Evolutionary conservation across 2,329 filamentous ascomycete genomes (phyloP).

Genomic region (Arthrobotrys iridis): DNA sequence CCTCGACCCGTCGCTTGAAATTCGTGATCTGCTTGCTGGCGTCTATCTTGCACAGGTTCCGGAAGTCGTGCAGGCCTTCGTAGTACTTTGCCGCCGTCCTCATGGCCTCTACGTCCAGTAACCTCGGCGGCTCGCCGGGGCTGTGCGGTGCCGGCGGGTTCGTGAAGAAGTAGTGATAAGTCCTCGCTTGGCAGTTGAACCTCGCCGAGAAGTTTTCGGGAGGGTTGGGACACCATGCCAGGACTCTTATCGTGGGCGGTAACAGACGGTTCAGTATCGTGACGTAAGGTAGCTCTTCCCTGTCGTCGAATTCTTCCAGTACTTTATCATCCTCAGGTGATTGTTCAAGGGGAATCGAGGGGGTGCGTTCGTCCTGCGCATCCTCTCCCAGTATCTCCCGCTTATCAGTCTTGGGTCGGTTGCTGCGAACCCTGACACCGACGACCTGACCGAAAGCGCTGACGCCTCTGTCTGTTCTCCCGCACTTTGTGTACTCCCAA

Average conservation of each 20-base stretch:
- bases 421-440: slow-evolving; percentile 81
- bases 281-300: slow-evolving; percentile 85
- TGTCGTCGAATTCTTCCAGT: slow-evolving; percentile 70
- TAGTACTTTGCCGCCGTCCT: slow-evolving; percentile 79
- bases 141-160: slow-evolving; percentile 68
- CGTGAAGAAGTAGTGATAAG: slow-evolving; percentile 98
- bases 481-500: slow-evolving; percentile 93
- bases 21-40: slow-evolving; percentile 86
- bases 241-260: slow-evolving; percentile 85
- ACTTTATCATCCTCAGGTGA: slow-evolving; percentile 53
- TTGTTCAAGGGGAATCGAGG: slow-evolving; percentile 18
- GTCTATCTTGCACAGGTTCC: slow-evolving; percentile 97
- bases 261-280: slow-evolving; percentile 85
- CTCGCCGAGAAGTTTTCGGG: slow-evolving; percentile 85
- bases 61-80: slow-evolving; percentile 88
- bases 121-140: slow-evolving; percentile 68
- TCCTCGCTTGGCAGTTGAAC: slow-evolving; percentile 89
- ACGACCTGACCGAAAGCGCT: slow-evolving; percentile 98
- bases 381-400: slow-evolving; percentile 49
- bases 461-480: slow-evolving; percentile 89
- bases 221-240: slow-evolving; percentile 90
- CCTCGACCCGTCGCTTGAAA: slow-evolving; percentile 81
- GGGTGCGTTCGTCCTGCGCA: slow-evolving; percentile 44
- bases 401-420: slow-evolving; percentile 68
- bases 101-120: slow-evolving; percentile 90